phyloP scores from a whole-genome alignment of 148 eudicot genomes.

The Tetragonia tetragonoides region DNA sequence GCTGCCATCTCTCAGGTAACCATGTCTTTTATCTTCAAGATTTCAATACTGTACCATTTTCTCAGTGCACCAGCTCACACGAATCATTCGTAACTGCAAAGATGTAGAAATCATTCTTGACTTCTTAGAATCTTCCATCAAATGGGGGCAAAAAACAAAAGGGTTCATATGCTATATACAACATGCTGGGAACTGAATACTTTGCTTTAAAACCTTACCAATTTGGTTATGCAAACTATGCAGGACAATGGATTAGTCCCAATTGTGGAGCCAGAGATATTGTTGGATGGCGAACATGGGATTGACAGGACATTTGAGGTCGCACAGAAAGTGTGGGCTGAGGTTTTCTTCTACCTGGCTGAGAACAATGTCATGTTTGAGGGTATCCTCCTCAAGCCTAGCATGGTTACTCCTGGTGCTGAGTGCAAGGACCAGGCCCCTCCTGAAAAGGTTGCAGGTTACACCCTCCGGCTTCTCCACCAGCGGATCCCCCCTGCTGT shows the following conservation, averaged over 20 bases:
- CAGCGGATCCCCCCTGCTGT: constrained; percentile 49
- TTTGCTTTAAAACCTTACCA: not conserved
- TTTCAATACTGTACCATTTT: not conserved
- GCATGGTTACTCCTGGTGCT: constrained; percentile 60
- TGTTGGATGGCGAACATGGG: constrained; percentile 50
- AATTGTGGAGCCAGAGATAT: constrained; percentile 54
- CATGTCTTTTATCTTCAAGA: not conserved
- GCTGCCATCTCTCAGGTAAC: constrained; percentile 43
- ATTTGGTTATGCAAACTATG: not conserved
- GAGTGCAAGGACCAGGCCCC: constrained; percentile 46
- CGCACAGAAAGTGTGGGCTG: constrained; percentile 47
- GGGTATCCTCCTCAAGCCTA: constrained; percentile 49
- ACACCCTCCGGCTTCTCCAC: constrained; percentile 44
- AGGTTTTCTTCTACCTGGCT: constrained; percentile 49
- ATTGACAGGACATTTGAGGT: constrained; percentile 53
- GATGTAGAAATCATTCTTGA: no score
- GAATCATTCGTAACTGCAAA: no score
- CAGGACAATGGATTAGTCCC: constrained; percentile 58
- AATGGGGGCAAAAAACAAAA: no score
- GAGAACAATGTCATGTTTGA: constrained; percentile 49
- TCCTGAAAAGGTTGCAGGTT: constrained; percentile 37
- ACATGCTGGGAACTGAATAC: not conserved
- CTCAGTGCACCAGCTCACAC: no score
- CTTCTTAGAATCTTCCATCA: no score
- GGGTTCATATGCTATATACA: not conserved